Base-by-base conservation (phyloP, 106 monocot species). In the Dendrobium catenatum region DNA sequence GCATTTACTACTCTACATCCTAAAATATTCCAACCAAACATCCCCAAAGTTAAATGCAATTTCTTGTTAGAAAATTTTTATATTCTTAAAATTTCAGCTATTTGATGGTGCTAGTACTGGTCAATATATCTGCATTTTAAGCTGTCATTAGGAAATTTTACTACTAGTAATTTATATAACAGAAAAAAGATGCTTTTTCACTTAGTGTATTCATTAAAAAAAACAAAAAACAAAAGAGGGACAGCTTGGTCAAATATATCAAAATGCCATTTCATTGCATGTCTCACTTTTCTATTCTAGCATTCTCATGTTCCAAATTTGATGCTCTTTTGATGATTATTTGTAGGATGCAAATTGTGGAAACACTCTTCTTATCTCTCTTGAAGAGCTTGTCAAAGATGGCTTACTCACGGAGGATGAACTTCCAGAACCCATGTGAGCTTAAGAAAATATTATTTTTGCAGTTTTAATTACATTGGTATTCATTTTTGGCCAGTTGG, bases 261-360 rank as follows among this genome's bases (percentile, higher is more conserved):
- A 29, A 19, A 76, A 76, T 26, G 24, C 2, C 76, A 48, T 76
- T 49, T 42, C 49, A 75, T 44, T 44, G 24, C 46, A 27, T 43
- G 8, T 6, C 20, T 49, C 16, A 4, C 22, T 24, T 76, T 43
- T 49, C 49, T 49, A 17, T 26, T 22, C 48, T 49, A 49, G 76
- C 49, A 42, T 76, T 76, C 1, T 6, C 18, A 26, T 76, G 37
- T 76, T 47, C 26, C 2, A 76, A 49, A 22, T 76, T 49, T 49
- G 47, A 7, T 76, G 49, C 13, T 47, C 24, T 15, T 48, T 76
- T 76, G 49, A 47, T 76, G 76, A 24, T 83, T 84, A 54, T 68
- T 54, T 79, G 79, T 80, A 99, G 95, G 99, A 99, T 90, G 99
- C 99, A 29, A 99, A 99, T 80, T 99, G 99, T 85, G 99, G 99